phyloP scores from a whole-genome alignment of 306 rosid genomes.

The Dalbergia cochinchinensis region DNA sequence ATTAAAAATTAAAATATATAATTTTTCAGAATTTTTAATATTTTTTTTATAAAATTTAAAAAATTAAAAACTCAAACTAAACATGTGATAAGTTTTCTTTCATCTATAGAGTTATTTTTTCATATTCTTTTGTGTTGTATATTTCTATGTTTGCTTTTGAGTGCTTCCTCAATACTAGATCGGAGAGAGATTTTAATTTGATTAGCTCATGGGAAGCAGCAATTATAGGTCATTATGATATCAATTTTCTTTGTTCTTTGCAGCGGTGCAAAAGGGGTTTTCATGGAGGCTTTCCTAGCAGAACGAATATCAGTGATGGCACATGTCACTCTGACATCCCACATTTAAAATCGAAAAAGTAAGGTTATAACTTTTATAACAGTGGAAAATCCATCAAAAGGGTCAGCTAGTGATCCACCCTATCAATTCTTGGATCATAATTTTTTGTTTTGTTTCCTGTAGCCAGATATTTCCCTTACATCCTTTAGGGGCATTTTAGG shows the following conservation, averaged over 20 bases:
- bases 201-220: conserved; percentile 58
- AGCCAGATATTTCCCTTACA: too few relatives aligned
- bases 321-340: conserved; percentile 14
- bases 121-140: background rate
- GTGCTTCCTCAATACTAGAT: conserved; percentile 9
- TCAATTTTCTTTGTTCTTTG: background rate
- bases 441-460: too few relatives aligned
- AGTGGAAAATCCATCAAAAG: conserved; percentile 3
- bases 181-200: conserved; percentile 21
- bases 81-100: background rate
- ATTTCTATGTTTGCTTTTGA: conserved; percentile 40
- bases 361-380: background rate
- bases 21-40: background rate
- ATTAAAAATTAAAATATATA: too few relatives aligned
- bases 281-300: background rate
- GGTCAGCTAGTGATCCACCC: background rate
- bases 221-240: conserved; percentile 47
- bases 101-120: too few relatives aligned
- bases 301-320: conserved; percentile 11
- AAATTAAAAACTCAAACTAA: too few relatives aligned
- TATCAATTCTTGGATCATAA: too few relatives aligned
- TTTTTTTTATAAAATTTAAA: background rate
- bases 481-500: too few relatives aligned
- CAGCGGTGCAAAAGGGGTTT: background rate
- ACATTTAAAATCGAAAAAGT: background rate